Evolutionary conservation across 2,329 filamentous ascomycete genomes (phyloP).

Genomic region (Blastomyces parvus): DNA sequence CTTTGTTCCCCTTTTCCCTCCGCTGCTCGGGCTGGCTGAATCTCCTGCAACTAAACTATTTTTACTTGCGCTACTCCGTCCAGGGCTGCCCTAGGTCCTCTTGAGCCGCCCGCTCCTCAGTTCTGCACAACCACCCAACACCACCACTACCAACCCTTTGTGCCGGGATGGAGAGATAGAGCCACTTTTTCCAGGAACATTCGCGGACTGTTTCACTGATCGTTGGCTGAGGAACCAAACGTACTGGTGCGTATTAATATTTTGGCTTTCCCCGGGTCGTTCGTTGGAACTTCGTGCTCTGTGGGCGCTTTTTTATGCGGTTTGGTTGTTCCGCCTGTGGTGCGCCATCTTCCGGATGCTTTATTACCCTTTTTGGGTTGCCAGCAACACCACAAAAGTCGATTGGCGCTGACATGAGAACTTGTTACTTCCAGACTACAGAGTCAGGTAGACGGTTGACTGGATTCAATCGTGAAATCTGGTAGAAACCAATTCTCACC

Average conservation of each 20-base stretch:
- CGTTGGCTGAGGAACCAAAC: background rate
- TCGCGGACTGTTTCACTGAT: background rate
- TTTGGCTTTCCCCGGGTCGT: no score
- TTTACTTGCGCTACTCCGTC: background rate
- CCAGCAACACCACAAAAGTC: background rate
- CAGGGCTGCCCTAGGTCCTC: background rate
- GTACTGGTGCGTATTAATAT: slow-evolving; percentile 1
- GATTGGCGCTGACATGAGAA: background rate
- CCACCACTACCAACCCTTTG: background rate
- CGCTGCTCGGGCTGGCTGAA: background rate
- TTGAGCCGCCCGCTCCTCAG: background rate
- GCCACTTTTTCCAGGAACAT: background rate
- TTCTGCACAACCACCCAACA: background rate
- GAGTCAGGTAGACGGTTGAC: background rate
- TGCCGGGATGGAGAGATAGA: background rate
- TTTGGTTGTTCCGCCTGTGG: background rate
- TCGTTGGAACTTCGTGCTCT: no score
- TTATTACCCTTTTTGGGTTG: background rate
- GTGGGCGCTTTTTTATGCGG: background rate
- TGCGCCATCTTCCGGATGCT: background rate
- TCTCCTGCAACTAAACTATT: background rate
- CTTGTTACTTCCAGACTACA: background rate
- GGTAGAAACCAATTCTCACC: background rate
- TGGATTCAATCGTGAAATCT: background rate
- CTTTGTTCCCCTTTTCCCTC: no score